Percentiles rank a stretch among this genome's conserved stretches.
Evolutionary conservation across 2,329 filamentous ascomycete species (phyloP).

Genomic region (Penicillium sp.): DNA sequence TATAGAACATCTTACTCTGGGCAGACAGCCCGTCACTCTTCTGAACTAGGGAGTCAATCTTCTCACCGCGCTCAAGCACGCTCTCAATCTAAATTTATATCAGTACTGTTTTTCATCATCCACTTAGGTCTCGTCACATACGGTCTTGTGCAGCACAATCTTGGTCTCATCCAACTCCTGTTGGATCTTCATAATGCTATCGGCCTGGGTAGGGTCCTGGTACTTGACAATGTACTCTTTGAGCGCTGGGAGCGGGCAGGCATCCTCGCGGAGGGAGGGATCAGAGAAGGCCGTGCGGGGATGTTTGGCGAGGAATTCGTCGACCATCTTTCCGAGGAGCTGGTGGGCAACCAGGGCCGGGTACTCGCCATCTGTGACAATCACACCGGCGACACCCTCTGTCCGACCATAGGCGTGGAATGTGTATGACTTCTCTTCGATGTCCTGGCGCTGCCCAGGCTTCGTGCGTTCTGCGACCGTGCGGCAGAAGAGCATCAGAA

Average conservation of each 20-base stretch:
- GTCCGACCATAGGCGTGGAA: conserved; percentile 71
- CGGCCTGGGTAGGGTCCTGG: conserved; percentile 82
- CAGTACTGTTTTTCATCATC: conserved; percentile 37
- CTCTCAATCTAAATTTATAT: conserved; percentile 29
- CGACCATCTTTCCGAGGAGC: conserved; percentile 77
- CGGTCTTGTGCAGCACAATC: conserved; percentile 90
- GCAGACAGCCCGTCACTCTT: conserved; percentile 88
- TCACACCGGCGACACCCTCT: conserved; percentile 69
- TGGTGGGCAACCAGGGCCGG: conserved; percentile 76
- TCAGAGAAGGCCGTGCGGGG: conserved; percentile 64
- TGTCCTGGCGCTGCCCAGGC: conserved; percentile 76
- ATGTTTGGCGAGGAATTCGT: conserved; percentile 77
- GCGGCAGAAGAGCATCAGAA: conserved; percentile 82
- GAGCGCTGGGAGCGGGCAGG: conserved; percentile 65
- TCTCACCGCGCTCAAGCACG: conserved; percentile 79
- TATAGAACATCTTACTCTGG: conserved; percentile 98
- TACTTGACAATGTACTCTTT: conserved; percentile 74
- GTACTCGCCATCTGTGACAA: conserved; percentile 73
- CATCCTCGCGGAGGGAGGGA: conserved; percentile 44
- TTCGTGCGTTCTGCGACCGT: conserved; percentile 81
- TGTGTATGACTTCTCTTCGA: conserved; percentile 53
- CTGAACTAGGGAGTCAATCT: conserved; percentile 87
- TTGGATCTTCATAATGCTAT: conserved; percentile 93
- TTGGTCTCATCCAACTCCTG: conserved; percentile 96
- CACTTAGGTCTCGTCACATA: conserved; percentile 51